Base-by-base conservation (phyloP, 176 grass and related monocot genomes). In the Aegilops longissima region DNA sequence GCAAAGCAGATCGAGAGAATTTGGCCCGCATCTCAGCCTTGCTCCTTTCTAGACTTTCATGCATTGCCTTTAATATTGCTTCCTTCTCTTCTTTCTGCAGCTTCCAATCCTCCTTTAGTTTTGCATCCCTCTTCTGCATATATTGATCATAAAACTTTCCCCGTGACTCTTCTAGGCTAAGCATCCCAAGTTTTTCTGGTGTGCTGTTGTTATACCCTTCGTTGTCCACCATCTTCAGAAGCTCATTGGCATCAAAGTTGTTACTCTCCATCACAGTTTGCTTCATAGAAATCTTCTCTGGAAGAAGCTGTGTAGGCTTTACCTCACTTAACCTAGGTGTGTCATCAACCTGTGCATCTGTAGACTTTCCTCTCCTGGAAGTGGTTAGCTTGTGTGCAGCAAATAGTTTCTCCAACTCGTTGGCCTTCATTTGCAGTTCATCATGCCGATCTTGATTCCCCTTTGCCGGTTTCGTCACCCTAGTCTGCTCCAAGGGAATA, bases 131-230 rank as follows among this genome's bases (percentile, higher is more conserved):
- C 88, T 91, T 98, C 70, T 92, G 83, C 90, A 87, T 96, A 86
- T 98, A 98, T 74, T 95, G 93, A 25, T 98, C 94, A 88, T 98
- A 98, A 31, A 91, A 98, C 49, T 94, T 98, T 90, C 96, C 96
- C 90, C 90, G 92, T 5, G 89, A 91, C 68, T 98, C 96, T 83
- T 98, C 92, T 52, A 92, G 61, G 83, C 90, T 94, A 35, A 92
- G 82, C 65, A 90, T 90, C 70, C 82, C 86, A 78, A 80, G 74
- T 31, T 95, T 90, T 77, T 93, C 86, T 65, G 86, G 82, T 86
- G 80, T 34, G 72, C 36, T 91, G 66, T 81, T 44, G 73, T 23
- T 82, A 84, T 84, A 85, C 56, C 85, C 88, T 81, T 90, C 68
- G 56, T 79, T 86, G 44, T 87, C 85, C 87, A 89, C 91, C 86